Percentiles rank a stretch among this genome's conserved stretches.
These are phyloP conservation scores for Tuber indicum DNA, from an alignment of 495 filamentous ascomycete genomes.

Conservation along the genomic window DNA sequence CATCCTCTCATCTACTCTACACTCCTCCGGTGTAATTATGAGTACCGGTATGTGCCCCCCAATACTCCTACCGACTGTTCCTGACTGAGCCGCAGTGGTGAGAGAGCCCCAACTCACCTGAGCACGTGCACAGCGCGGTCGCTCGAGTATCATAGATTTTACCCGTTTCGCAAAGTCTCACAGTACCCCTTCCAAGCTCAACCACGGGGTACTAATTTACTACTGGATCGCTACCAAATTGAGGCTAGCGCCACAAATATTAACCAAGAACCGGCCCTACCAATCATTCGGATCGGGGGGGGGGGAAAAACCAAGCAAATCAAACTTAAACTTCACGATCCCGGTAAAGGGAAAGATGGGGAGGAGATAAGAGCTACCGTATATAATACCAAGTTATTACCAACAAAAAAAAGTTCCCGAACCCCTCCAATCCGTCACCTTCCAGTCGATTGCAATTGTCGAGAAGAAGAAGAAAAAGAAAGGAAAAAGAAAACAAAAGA, in stretches of 20 bases:
- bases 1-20: too few species aligned
- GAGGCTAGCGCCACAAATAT: constrained; percentile 4
- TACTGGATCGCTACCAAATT: constrained; percentile 4
- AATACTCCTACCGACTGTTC: not conserved
- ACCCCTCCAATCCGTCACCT: not conserved
- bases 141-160: not conserved
- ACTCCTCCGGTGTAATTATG: too few species aligned
- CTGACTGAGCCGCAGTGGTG: not conserved
- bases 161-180: not conserved
- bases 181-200: not conserved
- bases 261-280: not conserved
- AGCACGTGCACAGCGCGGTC: not conserved
- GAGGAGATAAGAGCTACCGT: not conserved
- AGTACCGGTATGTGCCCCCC: too few species aligned
- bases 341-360: not conserved
- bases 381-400: not conserved
- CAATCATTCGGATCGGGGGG: not conserved
- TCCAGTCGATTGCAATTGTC: not conserved
- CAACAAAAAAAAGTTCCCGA: not conserved
- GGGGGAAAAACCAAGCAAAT: not conserved
- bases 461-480: not conserved
- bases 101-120: not conserved
- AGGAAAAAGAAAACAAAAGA: not conserved
- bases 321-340: not conserved
- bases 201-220: not conserved